Evolutionary conservation across 129 eudicot genomes (phyloP).

Genomic region (Daucus carota): DH1_v3.0 NC_030385.2:11632001-11632500

Average conservation of each 20-base stretch:
- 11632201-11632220: constrained; percentile 61
- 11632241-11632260: background rate
- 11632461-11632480: background rate
- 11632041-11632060: constrained; percentile 55
- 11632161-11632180: constrained; percentile 24
- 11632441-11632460: background rate
- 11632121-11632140: too few relatives aligned
- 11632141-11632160: constrained; percentile 82
- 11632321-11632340: background rate
- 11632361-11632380: background rate
- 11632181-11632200: constrained; percentile 49
- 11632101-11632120: background rate
- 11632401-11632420: background rate
- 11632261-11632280: background rate
- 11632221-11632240: constrained; percentile 64
- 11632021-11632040: constrained; percentile 40
- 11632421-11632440: background rate
- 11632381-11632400: background rate
- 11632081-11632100: background rate
- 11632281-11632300: background rate
- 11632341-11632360: background rate
- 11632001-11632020: constrained; percentile 51
- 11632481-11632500: background rate
- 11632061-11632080: background rate
- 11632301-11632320: background rate